Evolutionary conservation across 192 early-diverging fungal species (phyloP), one percentile per base, ranked within the genome.

Genomic region (Dispira simplex): DNA sequence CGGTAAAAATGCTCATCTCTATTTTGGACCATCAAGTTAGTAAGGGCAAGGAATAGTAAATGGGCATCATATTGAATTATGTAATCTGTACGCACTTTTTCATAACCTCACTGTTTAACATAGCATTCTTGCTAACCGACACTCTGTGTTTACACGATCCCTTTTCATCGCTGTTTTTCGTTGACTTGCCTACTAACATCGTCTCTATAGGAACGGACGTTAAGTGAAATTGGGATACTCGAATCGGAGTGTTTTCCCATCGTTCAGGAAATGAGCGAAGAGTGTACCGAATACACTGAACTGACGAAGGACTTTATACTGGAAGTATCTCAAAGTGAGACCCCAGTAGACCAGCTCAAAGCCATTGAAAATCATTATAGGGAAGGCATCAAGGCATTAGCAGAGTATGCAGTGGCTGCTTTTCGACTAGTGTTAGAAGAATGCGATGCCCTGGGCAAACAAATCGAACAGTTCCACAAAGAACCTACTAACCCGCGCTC

Each of bases 261-360:
- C 5, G 18, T 62, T 43, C 59, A 62, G 44, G 59, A 62, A 18
- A 62, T 62, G 44, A 44, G 59, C 23, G 59, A 62, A 39, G 59
- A 62, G 16, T 20, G 44, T 16, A 20, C 44, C 20, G 59, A 62
- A 18, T 62, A 32, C 25, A 18, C 18, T 20, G 43, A 62, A 12
- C 44, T 13, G n/a, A 46, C n/a, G 12, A 18, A 6, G 0, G 14
- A 39, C 39, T 21, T 20, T 20, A 44, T 62, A 3, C 10, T 6
- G 3, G 59, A 62, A 12, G 23, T 44, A 8, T 32, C 12, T 25
- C 44, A 14, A 16, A 3, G 18, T 43, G 43, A 12, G 4, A 44
- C 3, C 4, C 13, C 44, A 3, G 32, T n/a, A 10, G 43, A 25
- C 16, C 43, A 18, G n/a, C 43, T 9, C 23, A 14, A n/a, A n/a